Evolutionary conservation across 306 rosid species (phyloP), one percentile per base, ranked within the genome.

Genomic region (Nissolia schottii): DNA sequence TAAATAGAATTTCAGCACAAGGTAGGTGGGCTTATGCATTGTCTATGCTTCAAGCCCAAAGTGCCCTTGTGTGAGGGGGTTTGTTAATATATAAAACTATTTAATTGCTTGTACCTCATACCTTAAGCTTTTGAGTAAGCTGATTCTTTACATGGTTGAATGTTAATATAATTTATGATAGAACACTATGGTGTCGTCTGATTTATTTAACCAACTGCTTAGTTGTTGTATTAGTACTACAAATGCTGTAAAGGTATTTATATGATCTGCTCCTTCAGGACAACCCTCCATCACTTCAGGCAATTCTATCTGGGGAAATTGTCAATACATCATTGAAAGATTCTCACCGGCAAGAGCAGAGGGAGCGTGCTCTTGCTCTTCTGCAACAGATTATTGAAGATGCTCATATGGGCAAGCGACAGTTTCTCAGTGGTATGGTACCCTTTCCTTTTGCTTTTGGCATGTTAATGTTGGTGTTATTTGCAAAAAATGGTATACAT

Each of bases 311-410:
- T 55, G 96, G 96, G 73, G 97, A 93, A 71, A 77, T 70, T 40
- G 71, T 77, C 56, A 74, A 80, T 64, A 77, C 89, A 65, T 89
- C 86, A 11, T 72, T 70, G 5, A 89, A 91, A 77, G 97, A 91
- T 76, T 76, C 84, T 50, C 92, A 80, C 14, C 90, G 94, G 63
- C 87, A 80, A 71, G 97, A 92, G 74, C 98, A 91, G 81, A 88
- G 94, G 84, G 98, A 91, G 65, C 98, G 98, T 55, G 97, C 96
- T 79, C 89, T 91, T 76, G 96, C 85, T 74, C 85, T 93, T 84
- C 87, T 93, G 70, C 97, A 93, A 82, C 96, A 91, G 74, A 93
- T 93, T 96, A 87, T 93, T 85, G 98, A 93, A 80, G 97, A 91
- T 83, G 98, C 98, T 72, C 98, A 91, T 77, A 81, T 58, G 81